A percentile compares a stretch with the other conserved stretches of the same genome.
Evolutionary conservation across 805 yeast genomes (phyloP).

Genomic region (Candida schatavii): DNA sequence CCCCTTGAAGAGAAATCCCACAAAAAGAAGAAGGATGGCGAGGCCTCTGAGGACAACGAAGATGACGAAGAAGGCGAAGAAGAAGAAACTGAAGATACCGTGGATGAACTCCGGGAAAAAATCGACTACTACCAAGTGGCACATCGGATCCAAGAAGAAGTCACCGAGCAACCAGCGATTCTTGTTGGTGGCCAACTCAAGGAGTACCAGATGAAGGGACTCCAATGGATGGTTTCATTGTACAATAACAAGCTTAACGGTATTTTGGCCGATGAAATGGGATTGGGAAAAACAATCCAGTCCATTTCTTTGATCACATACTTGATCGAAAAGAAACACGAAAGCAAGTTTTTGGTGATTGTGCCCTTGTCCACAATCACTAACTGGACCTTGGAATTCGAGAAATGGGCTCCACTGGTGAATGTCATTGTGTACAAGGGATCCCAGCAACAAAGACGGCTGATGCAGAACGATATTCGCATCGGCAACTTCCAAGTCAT

Average conservation of each 20-base stretch:
- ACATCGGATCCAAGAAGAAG: slow-evolving; percentile 66
- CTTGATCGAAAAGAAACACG: slow-evolving; percentile 63
- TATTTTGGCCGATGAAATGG: slow-evolving; percentile 68
- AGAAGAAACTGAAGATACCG: slow-evolving; percentile 35
- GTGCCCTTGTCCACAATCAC: slow-evolving; percentile 84
- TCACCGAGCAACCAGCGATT: slow-evolving; percentile 63
- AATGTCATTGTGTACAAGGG: slow-evolving; percentile 76
- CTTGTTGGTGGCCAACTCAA: slow-evolving; percentile 76
- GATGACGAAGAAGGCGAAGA: slow-evolving; percentile 31
- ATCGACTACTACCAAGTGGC: slow-evolving; percentile 82
- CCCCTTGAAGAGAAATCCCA: slow-evolving; percentile 22
- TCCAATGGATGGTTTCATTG: slow-evolving; percentile 66
- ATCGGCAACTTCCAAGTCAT: slow-evolving; percentile 71
- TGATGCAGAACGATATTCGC: slow-evolving; percentile 60
- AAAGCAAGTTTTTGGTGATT: slow-evolving; percentile 72
- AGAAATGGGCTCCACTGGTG: slow-evolving; percentile 83
- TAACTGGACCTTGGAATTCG: slow-evolving; percentile 83
- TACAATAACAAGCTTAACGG: slow-evolving; percentile 62
- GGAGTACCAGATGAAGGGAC: slow-evolving; percentile 68
- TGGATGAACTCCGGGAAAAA: slow-evolving; percentile 59
- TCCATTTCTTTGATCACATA: slow-evolving; percentile 75
- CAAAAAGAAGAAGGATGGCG: slow-evolving; percentile 22
- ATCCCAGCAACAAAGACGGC: slow-evolving; percentile 66
- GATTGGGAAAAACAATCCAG: slow-evolving; percentile 68
- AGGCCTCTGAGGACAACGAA: slow-evolving; percentile 29